Evolutionary conservation across 768 basidiomycete genomes (phyloP), one percentile per base, ranked within the genome.

Genomic region (Gloeostereum incarnatum): DNA sequence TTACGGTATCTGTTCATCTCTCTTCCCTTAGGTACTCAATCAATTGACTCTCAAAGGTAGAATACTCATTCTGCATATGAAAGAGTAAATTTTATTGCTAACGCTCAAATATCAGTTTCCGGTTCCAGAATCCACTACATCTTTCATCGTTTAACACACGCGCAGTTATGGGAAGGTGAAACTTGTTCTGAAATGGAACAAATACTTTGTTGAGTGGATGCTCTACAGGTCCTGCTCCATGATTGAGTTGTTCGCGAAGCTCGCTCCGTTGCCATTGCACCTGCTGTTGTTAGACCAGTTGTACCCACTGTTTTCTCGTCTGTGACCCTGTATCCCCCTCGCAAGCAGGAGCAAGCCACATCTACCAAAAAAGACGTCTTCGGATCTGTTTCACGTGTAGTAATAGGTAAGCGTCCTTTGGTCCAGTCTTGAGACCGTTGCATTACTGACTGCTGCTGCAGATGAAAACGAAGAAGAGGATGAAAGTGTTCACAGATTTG

Each of bases 381-480:
- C 51, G 75, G 76, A 2, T 78, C 81, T 8, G 75, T 84, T 21
- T 75, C 82, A 16, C 82, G 82, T 4, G 68, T 84, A 21, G 79
- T 81, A 29, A 60, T 61, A 41, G 77, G 80, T 76, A 46, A 36
- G 68, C 35, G 13, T 6, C 44, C 32, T 8, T 34, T 29, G 20
- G 13, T 21, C 14, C 14, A 4, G 36, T 3, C 13, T 23, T 31
- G 13, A 3, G 9, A n/a, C 17, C 4, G 11, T 6, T 20, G 10
- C 16, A 17, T 25, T 43, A 21, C 43, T 39, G 35, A 5, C 2
- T 14, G 6, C 16, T 16, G 11, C 26, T 26, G 7, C 46, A 81
- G 83, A 81, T 49, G 81, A 84, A 48, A 65, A 84, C 26, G 79
- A 83, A 35, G 82, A 84, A 48, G 80, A 82, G 44, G 82, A 86